Conservation (phyloP, 2,329 filamentous ascomycete genomes). For the Penicillium corylophilum region DNA sequence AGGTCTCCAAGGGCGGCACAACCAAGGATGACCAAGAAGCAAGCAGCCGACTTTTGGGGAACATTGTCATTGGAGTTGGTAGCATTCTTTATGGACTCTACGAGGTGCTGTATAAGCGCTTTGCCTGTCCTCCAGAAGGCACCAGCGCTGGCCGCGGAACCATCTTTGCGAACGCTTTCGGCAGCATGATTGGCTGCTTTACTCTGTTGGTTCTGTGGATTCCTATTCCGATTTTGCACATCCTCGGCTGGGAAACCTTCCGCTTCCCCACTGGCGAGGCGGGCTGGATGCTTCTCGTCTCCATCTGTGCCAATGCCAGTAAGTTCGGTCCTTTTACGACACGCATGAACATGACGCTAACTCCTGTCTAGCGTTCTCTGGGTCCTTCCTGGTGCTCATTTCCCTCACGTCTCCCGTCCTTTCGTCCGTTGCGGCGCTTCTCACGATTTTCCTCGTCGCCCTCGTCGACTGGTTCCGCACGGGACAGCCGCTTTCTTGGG, state of each 20-base stretch:
- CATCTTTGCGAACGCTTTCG: conserved; percentile 93
- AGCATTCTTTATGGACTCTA: conserved; percentile 95
- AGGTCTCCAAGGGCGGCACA: conserved; percentile 40
- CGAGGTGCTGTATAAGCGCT: conserved; percentile 93
- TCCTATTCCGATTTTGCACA: conserved; percentile 80
- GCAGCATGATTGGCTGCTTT: conserved; percentile 80
- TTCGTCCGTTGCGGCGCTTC: conserved; percentile 83
- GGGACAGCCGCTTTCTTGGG: conserved; percentile 69
- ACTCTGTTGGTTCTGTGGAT: conserved; percentile 89
- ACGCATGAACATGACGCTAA: background rate
- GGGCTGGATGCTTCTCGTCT: conserved; percentile 75
- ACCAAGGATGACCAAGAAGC: conserved; percentile 48
- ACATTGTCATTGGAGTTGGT: conserved; percentile 86
- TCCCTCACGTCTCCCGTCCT: conserved; percentile 89
- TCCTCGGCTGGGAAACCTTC: conserved; percentile 76
- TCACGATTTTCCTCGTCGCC: conserved; percentile 96
- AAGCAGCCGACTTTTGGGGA: conserved; percentile 73
- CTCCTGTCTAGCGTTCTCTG: conserved; percentile 66
- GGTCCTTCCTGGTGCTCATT: conserved; percentile 89
- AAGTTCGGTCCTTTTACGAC: conserved; percentile 31
- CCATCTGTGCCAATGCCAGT: conserved; percentile 81
- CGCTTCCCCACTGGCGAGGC: conserved; percentile 75
- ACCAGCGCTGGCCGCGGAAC: conserved; percentile 82
- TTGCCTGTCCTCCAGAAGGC: conserved; percentile 89
- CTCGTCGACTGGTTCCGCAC: conserved; percentile 86